Conservation (phyloP, 2,329 filamentous ascomycete genomes). For the Colletotrichum sp. region DNA sequence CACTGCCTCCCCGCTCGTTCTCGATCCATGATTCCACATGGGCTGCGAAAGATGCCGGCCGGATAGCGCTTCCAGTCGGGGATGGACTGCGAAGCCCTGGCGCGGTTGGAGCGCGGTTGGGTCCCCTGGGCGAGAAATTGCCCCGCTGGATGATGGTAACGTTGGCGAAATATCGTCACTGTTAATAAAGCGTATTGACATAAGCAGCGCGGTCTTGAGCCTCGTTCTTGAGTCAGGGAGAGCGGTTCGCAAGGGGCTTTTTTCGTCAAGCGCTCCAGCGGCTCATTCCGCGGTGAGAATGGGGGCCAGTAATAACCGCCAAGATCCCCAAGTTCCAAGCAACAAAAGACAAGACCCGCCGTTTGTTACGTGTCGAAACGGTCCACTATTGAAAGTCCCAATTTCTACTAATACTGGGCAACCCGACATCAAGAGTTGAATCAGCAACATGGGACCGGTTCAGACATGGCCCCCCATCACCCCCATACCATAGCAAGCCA, state of each 20-base stretch:
- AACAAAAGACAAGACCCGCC: not conserved
- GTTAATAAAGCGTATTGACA: not conserved
- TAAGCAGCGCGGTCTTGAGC: not conserved
- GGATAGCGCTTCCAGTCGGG: not conserved
- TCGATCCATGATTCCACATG: constrained; percentile 15
- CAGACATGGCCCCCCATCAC: not conserved
- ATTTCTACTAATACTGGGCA: not conserved
- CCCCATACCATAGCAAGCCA: not conserved
- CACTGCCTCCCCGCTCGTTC: not conserved
- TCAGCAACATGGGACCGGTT: not conserved
- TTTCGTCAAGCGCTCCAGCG: not conserved
- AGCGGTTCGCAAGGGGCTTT: not conserved
- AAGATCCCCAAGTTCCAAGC: not conserved
- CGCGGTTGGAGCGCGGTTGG: not conserved
- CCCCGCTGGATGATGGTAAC: constrained; percentile 2
- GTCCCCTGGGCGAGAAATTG: not conserved
- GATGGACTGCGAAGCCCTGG: not conserved
- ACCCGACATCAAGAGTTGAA: not conserved
- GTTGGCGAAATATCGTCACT: not conserved
- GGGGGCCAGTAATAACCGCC: not conserved
- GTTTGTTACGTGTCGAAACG: constrained; percentile 7
- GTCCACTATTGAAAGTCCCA: not conserved
- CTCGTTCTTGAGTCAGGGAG: constrained; percentile 10
- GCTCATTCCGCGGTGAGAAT: not conserved
- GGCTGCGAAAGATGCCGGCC: constrained; percentile 12